phyloP scores from a whole-genome alignment of 176 grass and related monocot genomes.

The Oryza nivara region DNA sequence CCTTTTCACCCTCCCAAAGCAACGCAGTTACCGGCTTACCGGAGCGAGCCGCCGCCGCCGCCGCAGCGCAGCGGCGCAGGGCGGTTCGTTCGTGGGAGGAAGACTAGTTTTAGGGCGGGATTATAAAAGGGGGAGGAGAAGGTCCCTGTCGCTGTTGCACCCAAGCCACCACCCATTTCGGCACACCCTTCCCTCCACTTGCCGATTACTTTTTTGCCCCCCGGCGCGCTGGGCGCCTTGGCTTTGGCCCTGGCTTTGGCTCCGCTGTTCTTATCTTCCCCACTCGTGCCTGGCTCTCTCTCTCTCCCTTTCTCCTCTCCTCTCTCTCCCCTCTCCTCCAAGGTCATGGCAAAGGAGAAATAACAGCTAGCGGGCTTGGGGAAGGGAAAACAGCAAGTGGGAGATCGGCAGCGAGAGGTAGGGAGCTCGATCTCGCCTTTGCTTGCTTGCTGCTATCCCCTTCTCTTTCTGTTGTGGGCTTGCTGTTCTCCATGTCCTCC shows the following conservation, averaged over 20 bases:
- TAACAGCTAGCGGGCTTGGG: neutral
- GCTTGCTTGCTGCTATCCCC: neutral
- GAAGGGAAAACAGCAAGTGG: slow-evolving; percentile 37
- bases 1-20: neutral
- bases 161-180: slow-evolving; percentile 31
- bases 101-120: slow-evolving; percentile 26
- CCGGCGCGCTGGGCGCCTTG: neutral
- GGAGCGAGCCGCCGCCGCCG: slow-evolving; percentile 8
- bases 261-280: slow-evolving; percentile 52
- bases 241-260: neutral
- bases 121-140: slow-evolving; percentile 26
- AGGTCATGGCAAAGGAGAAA: slow-evolving; percentile 52
- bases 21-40: neutral
- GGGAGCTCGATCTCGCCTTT: slow-evolving; percentile 39
- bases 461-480: neutral
- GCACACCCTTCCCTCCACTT: slow-evolving; percentile 6
- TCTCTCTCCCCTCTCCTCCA: slow-evolving; percentile 19
- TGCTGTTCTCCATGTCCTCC: neutral
- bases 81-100: slow-evolving; percentile 32
- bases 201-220: slow-evolving; percentile 21
- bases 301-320: neutral
- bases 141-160: slow-evolving; percentile 40
- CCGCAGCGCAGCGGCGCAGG: neutral
- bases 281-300: neutral
- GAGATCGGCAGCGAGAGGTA: slow-evolving; percentile 32